Base-by-base conservation (phyloP, 768 basidiomycete genomes). In the Boletus eberwhitei region DNA sequence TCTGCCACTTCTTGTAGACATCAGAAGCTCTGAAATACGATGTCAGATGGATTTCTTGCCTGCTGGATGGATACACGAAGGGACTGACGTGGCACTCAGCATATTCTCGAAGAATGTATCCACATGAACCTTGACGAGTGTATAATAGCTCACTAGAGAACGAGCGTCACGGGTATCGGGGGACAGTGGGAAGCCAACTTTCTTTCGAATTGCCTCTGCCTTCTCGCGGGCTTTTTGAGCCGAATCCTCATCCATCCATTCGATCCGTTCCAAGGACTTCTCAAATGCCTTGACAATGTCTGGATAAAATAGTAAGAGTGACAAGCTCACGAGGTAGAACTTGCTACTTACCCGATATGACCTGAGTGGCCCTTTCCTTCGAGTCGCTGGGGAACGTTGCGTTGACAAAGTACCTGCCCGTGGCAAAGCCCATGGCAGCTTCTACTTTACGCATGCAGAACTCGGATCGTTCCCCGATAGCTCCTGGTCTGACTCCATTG, bases 191-290 rank as follows among this genome's bases (percentile, higher is more conserved):
- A 86, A 98, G 53, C 97, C 97, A 57, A 99, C 90, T 77, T 98
- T 96, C 69, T 93, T 81, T 29, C 86, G 83, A 49, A 58, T 58
- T 36, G 29, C 38, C 48, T 64, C 54, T 26, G 86, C 91, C 79
- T 98, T 98, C 64, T 87, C 82, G 14, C 86, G 84, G 5, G 97
- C 97, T 52, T 86, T 91, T 38, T 76, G 74, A 12, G 90, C 86
- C 3, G 92, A 92, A 59, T 83, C 72, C 44, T 85, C 71, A 66
- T 98, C 97, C 88, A 99, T 93, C 97, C 97, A 99, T 19, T 85
- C 79, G 48, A 97, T 79, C 49, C 81, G 67, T 5, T 78, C 71
- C 19, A 99, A 75, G 5, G 91, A 90, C 17, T 72, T 72, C 66
- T 93, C 86, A 77, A 98, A 98, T 0, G 93, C 79, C 22, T 82